These are phyloP conservation scores for Kappamyces sp. DNA, from an alignment of 192 early-diverging fungal genomes.

Conservation along the genomic window DNA sequence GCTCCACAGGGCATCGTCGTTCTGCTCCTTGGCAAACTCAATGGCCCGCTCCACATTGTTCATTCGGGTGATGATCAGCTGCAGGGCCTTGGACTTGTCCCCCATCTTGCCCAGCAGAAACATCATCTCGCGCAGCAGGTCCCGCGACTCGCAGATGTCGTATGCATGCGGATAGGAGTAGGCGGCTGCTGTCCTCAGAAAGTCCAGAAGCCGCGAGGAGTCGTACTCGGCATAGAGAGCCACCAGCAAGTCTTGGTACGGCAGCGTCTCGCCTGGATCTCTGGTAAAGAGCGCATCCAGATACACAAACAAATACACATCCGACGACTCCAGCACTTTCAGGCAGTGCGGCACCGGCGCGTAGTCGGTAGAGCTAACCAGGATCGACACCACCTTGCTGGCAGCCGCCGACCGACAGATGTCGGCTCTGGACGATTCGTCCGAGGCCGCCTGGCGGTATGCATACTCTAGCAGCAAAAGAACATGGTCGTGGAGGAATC, in stretches of 20 bases:
- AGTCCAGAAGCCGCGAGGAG: slow-evolving; percentile 67
- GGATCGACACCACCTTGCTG: slow-evolving; percentile 63
- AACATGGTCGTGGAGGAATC: slow-evolving; percentile 71
- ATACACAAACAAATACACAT: slow-evolving; percentile 72
- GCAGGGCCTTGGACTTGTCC: slow-evolving; percentile 85
- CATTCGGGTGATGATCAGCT: slow-evolving; percentile 87
- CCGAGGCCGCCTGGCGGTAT: not conserved
- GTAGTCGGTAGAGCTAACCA: slow-evolving; percentile 79
- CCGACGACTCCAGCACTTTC: no score
- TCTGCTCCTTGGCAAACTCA: slow-evolving; percentile 97
- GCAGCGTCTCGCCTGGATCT: slow-evolving; percentile 39
- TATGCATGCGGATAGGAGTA: slow-evolving; percentile 62
- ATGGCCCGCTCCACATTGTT: slow-evolving; percentile 91
- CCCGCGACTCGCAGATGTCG: slow-evolving; percentile 72
- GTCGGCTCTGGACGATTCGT: not conserved
- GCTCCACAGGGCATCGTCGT: slow-evolving; percentile 92
- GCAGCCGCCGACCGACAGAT: slow-evolving; percentile 9
- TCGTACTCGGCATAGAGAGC: slow-evolving; percentile 93
- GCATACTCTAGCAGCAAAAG: slow-evolving; percentile 77
- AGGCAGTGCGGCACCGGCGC: slow-evolving; percentile 44
- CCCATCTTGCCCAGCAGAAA: slow-evolving; percentile 96
- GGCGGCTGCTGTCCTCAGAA: slow-evolving; percentile 71
- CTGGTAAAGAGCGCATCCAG: slow-evolving; percentile 80
- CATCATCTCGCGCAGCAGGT: slow-evolving; percentile 96
- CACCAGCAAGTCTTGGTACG: slow-evolving; percentile 47